Evolutionary conservation across 495 filamentous ascomycete genomes (phyloP), one percentile per base, ranked within the genome.

Genomic region (Penicillium riverlandense): DNA sequence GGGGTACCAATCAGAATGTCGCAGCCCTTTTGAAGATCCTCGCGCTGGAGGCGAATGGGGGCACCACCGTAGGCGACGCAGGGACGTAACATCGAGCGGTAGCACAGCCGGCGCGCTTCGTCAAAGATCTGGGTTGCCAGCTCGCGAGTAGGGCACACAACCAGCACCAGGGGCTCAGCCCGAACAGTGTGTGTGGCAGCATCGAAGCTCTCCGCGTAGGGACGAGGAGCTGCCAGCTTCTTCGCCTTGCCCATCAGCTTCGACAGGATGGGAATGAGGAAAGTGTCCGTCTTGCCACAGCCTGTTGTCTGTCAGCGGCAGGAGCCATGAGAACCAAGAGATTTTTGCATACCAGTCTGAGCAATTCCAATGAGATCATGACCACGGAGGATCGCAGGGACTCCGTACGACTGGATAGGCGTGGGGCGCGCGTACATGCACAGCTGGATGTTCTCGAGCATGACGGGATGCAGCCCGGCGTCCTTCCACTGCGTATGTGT

Each of bases 261-360:
- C 31, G 89, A 95, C 34, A 96, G 51, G 36, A 92, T 87, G 0
- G 92, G 92, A 44, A 96, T 83, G 3, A 98, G 61, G 55, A 90
- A 98, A 0, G 92, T 90, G 0, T 83, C 92, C 1, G 92, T 98
- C 70, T 98, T 98, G 43, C 92, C 92, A 33, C 90, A 96, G 15
- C 92, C 91, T 97, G 43, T 7, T 48, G 29, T 22, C 37, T 14
- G 29, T 53, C 12, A 48, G 45, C 43, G 27, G 12, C 46, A 22
- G 38, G 41, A n/a, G 9, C 8, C 10, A 34, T 34, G 29, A 29
- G 1, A 12, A 37, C 9, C 8, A 10, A 12, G 7, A 11, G 11
- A 30, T 15, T 11, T 7, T n/a, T 37, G 27, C 70, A 79, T 61
- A 96, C 91, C 92, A 34, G 92, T 98, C 60, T 96, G 91, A 6